A percentile compares a stretch with the other conserved stretches of the same genome.
phyloP scores from a whole-genome alignment of 2,329 filamentous ascomycete genomes.

The Cladophialophora yegresii region DNA sequence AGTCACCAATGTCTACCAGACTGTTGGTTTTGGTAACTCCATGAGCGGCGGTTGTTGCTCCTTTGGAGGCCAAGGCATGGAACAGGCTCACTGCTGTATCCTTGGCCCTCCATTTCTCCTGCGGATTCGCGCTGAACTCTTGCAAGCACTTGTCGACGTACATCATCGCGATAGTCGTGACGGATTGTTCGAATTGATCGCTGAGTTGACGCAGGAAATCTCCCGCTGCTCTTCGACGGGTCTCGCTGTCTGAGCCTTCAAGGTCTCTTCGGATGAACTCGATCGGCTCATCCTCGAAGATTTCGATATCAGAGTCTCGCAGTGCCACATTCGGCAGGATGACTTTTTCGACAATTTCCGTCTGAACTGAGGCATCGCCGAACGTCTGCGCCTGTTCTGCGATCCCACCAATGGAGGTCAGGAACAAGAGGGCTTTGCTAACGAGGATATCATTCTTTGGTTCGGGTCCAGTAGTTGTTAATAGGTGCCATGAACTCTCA shows the following conservation, averaged over 20 bases:
- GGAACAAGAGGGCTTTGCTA: conserved; percentile 89
- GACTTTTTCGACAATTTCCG: conserved; percentile 92
- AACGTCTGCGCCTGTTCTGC: conserved; percentile 78
- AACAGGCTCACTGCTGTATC: conserved; percentile 98
- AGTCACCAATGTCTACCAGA: conserved; percentile 86
- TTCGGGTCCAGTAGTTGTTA: conserved; percentile 81
- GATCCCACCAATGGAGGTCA: conserved; percentile 83
- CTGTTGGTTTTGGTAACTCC: conserved; percentile 89
- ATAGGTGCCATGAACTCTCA: conserved; percentile 82
- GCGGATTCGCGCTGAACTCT: conserved; percentile 67
- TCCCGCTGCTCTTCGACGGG: conserved; percentile 84
- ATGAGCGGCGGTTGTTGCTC: conserved; percentile 79
- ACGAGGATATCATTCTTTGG: conserved; percentile 94
- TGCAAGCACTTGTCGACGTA: conserved; percentile 84
- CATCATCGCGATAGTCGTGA: conserved; percentile 81
- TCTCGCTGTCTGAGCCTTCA: conserved; percentile 95
- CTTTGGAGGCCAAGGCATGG: conserved; percentile 90
- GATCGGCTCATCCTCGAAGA: conserved; percentile 98
- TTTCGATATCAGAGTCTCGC: conserved; percentile 88
- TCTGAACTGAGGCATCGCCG: conserved; percentile 75
- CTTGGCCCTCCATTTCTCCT: conserved; percentile 89
- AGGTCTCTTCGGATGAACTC: conserved; percentile 95
- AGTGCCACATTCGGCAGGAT: conserved; percentile 90
- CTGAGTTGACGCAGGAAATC: conserved; percentile 90
- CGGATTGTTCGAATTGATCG: conserved; percentile 80